Percentiles rank a stretch among this genome's conserved stretches.
These are phyloP conservation scores for Passalora sequoiae DNA, from an alignment of 2,329 filamentous ascomycete species.

Conservation along the genomic window DNA sequence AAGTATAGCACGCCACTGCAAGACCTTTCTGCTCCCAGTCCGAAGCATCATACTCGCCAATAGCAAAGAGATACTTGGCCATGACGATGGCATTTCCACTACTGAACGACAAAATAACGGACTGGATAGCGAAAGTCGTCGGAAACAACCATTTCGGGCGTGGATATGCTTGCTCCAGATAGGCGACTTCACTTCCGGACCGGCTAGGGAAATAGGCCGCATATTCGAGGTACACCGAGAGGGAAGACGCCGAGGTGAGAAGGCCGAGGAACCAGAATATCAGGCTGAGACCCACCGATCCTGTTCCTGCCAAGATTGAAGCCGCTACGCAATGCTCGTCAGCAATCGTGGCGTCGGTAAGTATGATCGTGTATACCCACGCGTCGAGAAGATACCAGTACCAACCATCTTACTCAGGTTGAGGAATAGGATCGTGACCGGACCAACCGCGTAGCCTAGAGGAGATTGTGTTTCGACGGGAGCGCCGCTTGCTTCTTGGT, in stretches of 20 bases:
- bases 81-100: slow-evolving; percentile 58
- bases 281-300: slow-evolving; percentile 58
- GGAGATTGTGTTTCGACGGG: slow-evolving; percentile 57
- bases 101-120: slow-evolving; percentile 60
- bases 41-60: slow-evolving; percentile 47
- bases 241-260: slow-evolving; percentile 51
- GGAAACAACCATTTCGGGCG: slow-evolving; percentile 61
- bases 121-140: slow-evolving; percentile 59
- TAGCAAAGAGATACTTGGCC: slow-evolving; percentile 58
- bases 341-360: not conserved
- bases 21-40: slow-evolving; percentile 64
- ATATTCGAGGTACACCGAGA: slow-evolving; percentile 59
- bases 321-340: slow-evolving; percentile 42
- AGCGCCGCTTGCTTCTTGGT: slow-evolving; percentile 58
- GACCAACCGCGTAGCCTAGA: slow-evolving; percentile 55
- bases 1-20: slow-evolving; percentile 58
- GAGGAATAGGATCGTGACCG: slow-evolving; percentile 54
- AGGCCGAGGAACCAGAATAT: slow-evolving; percentile 63
- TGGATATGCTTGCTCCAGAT: slow-evolving; percentile 63
- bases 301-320: slow-evolving; percentile 54
- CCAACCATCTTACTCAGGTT: slow-evolving; percentile 61
- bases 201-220: slow-evolving; percentile 62
- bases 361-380: slow-evolving; percentile 38
- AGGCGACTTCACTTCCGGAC: slow-evolving; percentile 62
- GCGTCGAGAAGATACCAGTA: slow-evolving; percentile 49